Evolutionary conservation across 1,139 yeast genomes (phyloP), one percentile per base, ranked within the genome.

Genomic region (Yamadazyma conglobata): DNA sequence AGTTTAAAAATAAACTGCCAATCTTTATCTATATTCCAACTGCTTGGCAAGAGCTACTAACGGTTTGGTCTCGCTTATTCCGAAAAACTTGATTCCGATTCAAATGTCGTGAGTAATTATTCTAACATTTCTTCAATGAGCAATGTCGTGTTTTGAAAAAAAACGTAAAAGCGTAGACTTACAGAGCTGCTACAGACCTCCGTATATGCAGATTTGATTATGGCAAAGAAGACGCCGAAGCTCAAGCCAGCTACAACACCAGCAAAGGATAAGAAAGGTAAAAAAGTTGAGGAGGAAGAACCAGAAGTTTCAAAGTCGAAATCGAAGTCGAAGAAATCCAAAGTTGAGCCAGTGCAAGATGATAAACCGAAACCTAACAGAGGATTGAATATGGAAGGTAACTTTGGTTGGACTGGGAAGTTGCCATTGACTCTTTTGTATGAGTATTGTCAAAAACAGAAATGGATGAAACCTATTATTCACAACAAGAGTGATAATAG

Each of bases 321-420:
- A 33, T 73, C 73, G 2, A 62, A 48, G 18, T 10, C 27, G 21
- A 30, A 22, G 28, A 27, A 23, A 8, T 17, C 19, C 14, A 26
- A 19, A 16, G 43, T 35, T 39, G 42, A 42, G 9, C 38, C 35
- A 25, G 37, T 36, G 15, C 30, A 22, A 14, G 15, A 13, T 15
- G 25, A 23, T 23, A 12, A 9, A 12, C 28, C 14, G 30, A 62
- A 62, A 33, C 73, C 73, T 2, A 62, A 48, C 25, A 46, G 73
- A 40, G 74, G 74, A 8, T 46, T 63, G 24, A 68, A 59, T 8
- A 59, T 68, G 20, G 73, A 72, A 10, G 74, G 67, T 24, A 68
- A 68, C 43, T 68, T 68, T 53, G 73, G 73, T 4, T 89, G 97
- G 96, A 88, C 96, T 2, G 98, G 98, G 1, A 91, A 91, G 47